Percentiles rank a stretch among this genome's conserved stretches.
These are phyloP conservation scores for Moricandia arvensis DNA, from an alignment of 345 rosid genomes.

Conservation along the genomic window DNA sequence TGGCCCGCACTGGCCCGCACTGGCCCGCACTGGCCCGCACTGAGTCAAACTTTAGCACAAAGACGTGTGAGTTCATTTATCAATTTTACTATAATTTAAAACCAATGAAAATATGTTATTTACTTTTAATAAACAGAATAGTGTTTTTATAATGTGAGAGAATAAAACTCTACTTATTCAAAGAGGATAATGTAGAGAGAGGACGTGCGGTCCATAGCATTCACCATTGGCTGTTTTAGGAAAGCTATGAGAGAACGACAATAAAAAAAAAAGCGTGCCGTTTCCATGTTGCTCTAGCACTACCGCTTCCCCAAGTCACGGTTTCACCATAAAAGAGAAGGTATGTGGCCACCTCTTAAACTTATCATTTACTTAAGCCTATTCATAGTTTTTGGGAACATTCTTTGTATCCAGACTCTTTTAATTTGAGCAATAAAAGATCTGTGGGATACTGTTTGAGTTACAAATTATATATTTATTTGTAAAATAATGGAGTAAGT, in stretches of 20 bases:
- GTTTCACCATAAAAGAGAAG: constrained; percentile 14
- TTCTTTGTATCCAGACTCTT: constrained; percentile 16
- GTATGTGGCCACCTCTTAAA: neutral
- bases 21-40: constrained; percentile 18
- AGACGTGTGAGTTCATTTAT: constrained; percentile 16
- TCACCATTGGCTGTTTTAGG: constrained; percentile 33
- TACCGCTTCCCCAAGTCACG: constrained; percentile 7
- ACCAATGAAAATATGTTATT: neutral
- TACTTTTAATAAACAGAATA: neutral
- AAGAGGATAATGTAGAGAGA: constrained; percentile 35
- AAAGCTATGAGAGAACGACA: constrained; percentile 31
- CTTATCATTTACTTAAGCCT: neutral
- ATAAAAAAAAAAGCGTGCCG: constrained; percentile 33
- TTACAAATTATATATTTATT: neutral
- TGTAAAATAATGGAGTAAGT: neutral
- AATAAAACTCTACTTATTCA: neutral
- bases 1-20: constrained; percentile 22
- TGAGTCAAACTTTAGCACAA: constrained; percentile 9
- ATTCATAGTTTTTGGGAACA: constrained; percentile 2
- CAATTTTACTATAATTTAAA: neutral
- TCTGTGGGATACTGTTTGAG: constrained; percentile 16
- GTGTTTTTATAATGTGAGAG: neutral
- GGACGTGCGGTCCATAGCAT: constrained; percentile 36
- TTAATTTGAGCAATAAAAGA: constrained; percentile 8
- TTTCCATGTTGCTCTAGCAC: constrained; percentile 7